Base-by-base conservation (phyloP, 2,329 filamentous ascomycete genomes). In the Elsinoe fawcettii region DNA sequence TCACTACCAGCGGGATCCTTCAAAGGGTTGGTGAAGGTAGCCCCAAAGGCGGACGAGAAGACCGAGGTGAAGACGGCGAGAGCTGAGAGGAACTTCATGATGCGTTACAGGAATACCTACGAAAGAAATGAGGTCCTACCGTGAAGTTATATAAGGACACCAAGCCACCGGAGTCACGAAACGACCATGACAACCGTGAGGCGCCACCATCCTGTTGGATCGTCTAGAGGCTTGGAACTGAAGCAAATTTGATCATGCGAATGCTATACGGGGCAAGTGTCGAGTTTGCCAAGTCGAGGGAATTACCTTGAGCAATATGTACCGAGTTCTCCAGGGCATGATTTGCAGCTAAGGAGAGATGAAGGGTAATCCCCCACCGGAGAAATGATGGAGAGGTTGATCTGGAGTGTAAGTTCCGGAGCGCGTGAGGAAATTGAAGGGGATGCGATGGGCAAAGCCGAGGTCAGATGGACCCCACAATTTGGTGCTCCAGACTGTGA, bases 11-110 rank as follows among this genome's bases (percentile, higher is more conserved):
- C 73, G 0, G 72, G 73, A 16, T 70, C 69, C 34, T 76, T 75
- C 53, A 82, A 71, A 0, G 80, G 78, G 59, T 82, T 82, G 32
- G 76, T 76, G 61, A 74, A 82, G 16, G 73, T 69, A 27, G 69
- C 68, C 25, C 69, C 68, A 43, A 62, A 63, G 36, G 63, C 67
- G 12, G 57, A 53, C 11, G 51, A 55, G 22, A 58, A 44, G 20
- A 51, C 57, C 44, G 49, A 39, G 30, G 53, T 51, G 12, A 46
- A 47, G 49, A 58, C 27, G 23, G 53, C 39, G n/a, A 58, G 41
- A 20, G 39, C 34, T n/a, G 51, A 55, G n/a, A 51, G 41, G 27
- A 55, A 55, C 51, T 49, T 58, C 57, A 58, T 58, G 20, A 11
- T 55, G 41, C 18, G 12, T 47, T 32, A 47, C 46, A 9, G 27